A percentile compares a stretch with the other conserved stretches of the same genome.
These are phyloP conservation scores for Gracilaria vermiculophylla DNA, from an alignment of 23 red algal genomes.

Conservation along the genomic window DNA sequence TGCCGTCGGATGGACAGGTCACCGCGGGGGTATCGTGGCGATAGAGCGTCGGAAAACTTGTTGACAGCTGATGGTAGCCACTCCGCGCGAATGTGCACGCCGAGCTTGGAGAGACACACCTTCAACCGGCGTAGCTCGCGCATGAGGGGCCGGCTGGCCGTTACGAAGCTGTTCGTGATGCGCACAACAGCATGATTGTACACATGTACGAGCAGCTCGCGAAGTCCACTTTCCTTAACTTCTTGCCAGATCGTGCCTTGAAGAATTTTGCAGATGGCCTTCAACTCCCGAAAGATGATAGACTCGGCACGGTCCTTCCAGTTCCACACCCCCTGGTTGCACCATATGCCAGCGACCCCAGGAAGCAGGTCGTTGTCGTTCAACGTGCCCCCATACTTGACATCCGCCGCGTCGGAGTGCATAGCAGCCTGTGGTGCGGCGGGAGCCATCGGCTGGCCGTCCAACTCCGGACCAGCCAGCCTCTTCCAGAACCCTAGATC, in stretches of 20 bases:
- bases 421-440: background rate
- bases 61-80: slow-evolving; percentile 9
- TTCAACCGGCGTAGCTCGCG: slow-evolving; percentile 9
- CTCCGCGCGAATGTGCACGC: background rate
- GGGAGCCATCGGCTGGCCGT: background rate
- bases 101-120: background rate
- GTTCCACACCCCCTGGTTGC: slow-evolving; percentile 22
- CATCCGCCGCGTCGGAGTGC: slow-evolving; percentile 41
- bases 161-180: slow-evolving; percentile 35
- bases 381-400: slow-evolving; percentile 4
- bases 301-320: slow-evolving; percentile 11
- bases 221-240: background rate
- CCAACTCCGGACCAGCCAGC: background rate
- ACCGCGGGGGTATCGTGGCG: slow-evolving; percentile 14
- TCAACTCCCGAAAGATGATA: slow-evolving; percentile 12
- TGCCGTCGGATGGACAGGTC: slow-evolving; percentile 5
- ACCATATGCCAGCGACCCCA: background rate
- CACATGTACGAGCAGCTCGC: background rate
- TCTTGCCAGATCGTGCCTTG: background rate
- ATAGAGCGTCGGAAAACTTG: background rate
- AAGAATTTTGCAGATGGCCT: slow-evolving; percentile 7
- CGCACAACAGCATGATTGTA: slow-evolving; percentile 30
- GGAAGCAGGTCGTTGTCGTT: background rate
- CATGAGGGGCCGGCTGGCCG: slow-evolving; percentile 19
- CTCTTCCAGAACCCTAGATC: background rate